Conservation (phyloP, 2,329 filamentous ascomycete genomes). For the Calonectria honghensis region DNA sequence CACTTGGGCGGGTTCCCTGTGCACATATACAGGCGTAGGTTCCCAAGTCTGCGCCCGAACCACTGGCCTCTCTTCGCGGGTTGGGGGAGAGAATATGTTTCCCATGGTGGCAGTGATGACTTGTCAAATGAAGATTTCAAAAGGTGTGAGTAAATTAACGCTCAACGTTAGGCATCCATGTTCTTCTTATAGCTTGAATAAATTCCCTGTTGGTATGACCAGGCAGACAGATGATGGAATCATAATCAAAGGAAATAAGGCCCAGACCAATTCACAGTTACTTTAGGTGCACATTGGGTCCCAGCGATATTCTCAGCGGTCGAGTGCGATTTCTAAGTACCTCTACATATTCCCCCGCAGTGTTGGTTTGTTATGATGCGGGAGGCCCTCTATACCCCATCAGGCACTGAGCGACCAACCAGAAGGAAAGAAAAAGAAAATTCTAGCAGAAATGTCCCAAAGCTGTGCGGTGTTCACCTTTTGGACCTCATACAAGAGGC, state of each 20-base stretch:
- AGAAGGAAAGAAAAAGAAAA: background rate
- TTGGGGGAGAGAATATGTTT: background rate
- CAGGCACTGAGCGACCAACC: background rate
- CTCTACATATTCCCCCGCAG: background rate
- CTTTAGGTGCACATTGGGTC: background rate
- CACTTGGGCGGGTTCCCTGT: background rate
- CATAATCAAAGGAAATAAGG: background rate
- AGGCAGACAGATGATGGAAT: background rate
- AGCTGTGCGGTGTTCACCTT: background rate
- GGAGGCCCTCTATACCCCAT: background rate
- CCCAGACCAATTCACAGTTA: background rate
- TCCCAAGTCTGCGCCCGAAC: background rate
- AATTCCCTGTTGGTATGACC: background rate
- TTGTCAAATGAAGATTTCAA: background rate
- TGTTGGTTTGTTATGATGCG: background rate
- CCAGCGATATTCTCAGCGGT: background rate
- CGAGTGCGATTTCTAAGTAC: background rate
- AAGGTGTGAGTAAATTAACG: background rate
- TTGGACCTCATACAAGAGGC: background rate
- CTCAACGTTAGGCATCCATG: background rate
- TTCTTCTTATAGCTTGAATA: background rate
- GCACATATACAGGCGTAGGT: background rate
- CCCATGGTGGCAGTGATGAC: background rate
- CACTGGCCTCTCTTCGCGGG: background rate
- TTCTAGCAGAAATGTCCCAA: background rate